Base-by-base conservation (phyloP, 2,329 filamentous ascomycete species). In the Pyrenochaeta sp. region DNA sequence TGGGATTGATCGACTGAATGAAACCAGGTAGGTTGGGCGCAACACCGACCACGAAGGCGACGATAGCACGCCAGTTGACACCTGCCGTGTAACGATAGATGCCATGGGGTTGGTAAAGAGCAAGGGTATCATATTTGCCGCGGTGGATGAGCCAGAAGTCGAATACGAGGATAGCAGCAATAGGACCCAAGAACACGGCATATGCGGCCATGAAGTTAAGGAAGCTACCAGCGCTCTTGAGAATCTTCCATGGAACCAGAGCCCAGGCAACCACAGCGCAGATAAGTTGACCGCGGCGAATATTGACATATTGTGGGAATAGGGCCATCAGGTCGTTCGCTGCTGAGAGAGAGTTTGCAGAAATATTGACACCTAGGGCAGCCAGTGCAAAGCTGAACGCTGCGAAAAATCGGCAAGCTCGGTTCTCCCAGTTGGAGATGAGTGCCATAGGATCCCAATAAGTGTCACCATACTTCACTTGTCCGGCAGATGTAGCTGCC, bases 201-300 rank as follows among this genome's bases (percentile, higher is more conserved):
- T 86, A 84, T 0, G 84, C 85, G 29, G 79, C 76, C 79, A 89
- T 86, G 68, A 88, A 89, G 29, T 80, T 77, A 3, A 77, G 55
- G 32, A 77, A 75, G 10, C 57, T 68, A 8, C 66, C 61, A 3
- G 74, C 75, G 23, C 65, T 69, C 21, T 61, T 68, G 4, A 77
- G 61, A 36, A 77, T 77, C 60, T 76, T 74, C 75, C 75, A 77
- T 0, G 75, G 75, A 0, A 75, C 74, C 1, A 74, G 67, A 14
- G 68, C 72, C 74, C 72, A 79, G 9, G 65, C 67, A 34, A 76
- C 49, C 1, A 77, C 49, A 1, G 74, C 72, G 30, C 71, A 73
- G n/a, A 81, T 53, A 3, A 80, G 54, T 17, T 74, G 74, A 0
- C 77, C 77, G 2, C 77, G 71, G 11, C 75, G 69, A 42, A 81